phyloP scores from a whole-genome alignment of 306 rosid genomes.

The Potentilla sterilis region DNA sequence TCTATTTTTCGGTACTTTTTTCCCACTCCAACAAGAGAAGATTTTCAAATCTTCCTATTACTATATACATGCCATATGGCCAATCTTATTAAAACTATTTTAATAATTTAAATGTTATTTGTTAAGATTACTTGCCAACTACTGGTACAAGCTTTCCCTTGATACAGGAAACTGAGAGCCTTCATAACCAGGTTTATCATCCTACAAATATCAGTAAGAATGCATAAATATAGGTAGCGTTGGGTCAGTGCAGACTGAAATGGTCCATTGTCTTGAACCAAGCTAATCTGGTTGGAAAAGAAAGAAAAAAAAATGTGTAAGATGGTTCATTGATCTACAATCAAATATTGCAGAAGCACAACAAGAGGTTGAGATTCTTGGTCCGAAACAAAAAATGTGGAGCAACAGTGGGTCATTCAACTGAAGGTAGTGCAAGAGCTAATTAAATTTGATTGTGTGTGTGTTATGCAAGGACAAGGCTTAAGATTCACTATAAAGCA shows the following conservation, averaged over 20 bases:
- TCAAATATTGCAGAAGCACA: background rate
- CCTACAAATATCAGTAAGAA: background rate
- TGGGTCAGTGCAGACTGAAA: background rate
- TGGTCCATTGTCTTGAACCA: background rate
- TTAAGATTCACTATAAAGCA: background rate
- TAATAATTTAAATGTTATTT: background rate
- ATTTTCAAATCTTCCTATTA: background rate
- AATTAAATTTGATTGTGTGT: too few species aligned
- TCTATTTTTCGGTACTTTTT: background rate
- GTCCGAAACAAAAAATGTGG: background rate
- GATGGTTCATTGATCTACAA: background rate
- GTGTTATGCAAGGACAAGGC: background rate
- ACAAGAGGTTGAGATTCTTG: background rate
- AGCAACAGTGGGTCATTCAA: background rate
- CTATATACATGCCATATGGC: background rate
- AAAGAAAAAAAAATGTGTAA: background rate
- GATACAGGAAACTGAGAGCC: background rate
- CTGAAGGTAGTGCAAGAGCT: background rate
- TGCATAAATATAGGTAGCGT: background rate
- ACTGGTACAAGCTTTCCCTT: background rate
- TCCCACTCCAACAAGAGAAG: background rate
- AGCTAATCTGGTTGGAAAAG: background rate
- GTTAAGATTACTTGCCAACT: background rate
- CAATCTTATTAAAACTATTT: background rate
- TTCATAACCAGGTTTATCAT: background rate